phyloP scores from a whole-genome alignment of 768 basidiomycete species.

The Boletus coccyginus region DNA sequence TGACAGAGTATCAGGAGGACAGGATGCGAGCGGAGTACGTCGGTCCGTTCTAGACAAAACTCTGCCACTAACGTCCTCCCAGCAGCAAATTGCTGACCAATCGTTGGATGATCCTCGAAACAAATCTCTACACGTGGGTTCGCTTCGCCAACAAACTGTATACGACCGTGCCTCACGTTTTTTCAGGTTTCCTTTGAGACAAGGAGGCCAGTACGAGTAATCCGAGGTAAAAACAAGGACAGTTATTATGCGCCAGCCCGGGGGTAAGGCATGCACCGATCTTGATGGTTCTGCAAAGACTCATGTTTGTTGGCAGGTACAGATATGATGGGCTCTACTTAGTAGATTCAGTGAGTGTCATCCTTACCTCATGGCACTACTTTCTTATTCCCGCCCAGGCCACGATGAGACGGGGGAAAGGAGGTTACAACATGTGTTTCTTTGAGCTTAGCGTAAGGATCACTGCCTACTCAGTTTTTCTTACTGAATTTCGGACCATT shows the following conservation, averaged over 20 bases:
- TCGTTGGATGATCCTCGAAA: conserved; percentile 22
- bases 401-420: conserved; percentile 14
- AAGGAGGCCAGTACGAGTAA: conserved; percentile 35
- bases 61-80: not conserved
- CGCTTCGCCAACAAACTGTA: not conserved
- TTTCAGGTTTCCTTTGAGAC: conserved; percentile 30
- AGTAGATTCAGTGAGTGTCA: conserved; percentile 21
- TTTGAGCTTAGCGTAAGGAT: conserved; percentile 27
- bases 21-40: conserved; percentile 17
- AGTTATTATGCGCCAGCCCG: conserved; percentile 18
- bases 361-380: not conserved
- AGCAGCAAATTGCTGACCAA: conserved; percentile 26
- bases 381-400: conserved; percentile 18
- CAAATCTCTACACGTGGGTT: conserved; percentile 18
- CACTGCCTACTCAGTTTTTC: not conserved
- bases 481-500: not conserved
- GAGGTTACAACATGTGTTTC: conserved; percentile 27
- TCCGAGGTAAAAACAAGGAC: conserved; percentile 29
- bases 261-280: conserved; percentile 18
- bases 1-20: conserved; percentile 20
- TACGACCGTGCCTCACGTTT: not conserved
- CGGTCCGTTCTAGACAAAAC: not conserved
- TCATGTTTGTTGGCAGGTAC: conserved; percentile 18
- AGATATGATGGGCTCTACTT: conserved; percentile 34
- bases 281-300: not conserved